Evolutionary conservation across 2,329 filamentous ascomycete species (phyloP), one percentile per base, ranked within the genome.

Genomic region (Fusarium stilboides): DNA sequence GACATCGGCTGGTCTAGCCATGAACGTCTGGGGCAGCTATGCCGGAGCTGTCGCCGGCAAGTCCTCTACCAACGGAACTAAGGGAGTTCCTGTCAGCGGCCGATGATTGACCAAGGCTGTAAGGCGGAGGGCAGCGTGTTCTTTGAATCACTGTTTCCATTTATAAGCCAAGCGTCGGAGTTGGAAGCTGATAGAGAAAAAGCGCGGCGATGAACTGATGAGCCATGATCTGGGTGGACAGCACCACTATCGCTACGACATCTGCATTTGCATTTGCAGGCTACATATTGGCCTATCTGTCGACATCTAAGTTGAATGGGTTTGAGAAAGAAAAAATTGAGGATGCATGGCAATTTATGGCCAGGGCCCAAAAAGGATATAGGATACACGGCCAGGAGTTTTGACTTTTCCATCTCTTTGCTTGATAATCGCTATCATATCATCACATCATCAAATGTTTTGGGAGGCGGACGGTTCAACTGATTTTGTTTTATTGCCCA

Each of bases 1-100:
- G 57, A 80, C 77, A 3, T 85, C 85, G 4, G 83, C 82, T 7
- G 82, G 82, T 14, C 71, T 83, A 37, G 77, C 75, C 49, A 78
- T 81, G 54, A 77, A 77, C 7, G 76, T 76, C 24, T 80, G 80
- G 60, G 79, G 79, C 76, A 83, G 78, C 75, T 85, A 84, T 62
- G 81, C 82, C 42, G 77, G 76, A 19, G 76, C 76, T 17, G 76
- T 74, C 8, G 71, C 76, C 13, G 75, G 73, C 57, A 80, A 79
- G 61, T 56, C 67, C 15, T 62, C 69, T 15, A 66, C 65, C 49
- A 74, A 72, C 39, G 72, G 72, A 15, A 62, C 74, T 54, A 79
- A 80, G 59, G 74, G 76, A 26, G 59, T 69, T 42, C 67, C 76
- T 22, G 75, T 79, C 36, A 77, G 71, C 42, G 77, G 77, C 31